Base-by-base conservation (phyloP, 768 basidiomycete genomes). In the Piloderma croceum region DNA sequence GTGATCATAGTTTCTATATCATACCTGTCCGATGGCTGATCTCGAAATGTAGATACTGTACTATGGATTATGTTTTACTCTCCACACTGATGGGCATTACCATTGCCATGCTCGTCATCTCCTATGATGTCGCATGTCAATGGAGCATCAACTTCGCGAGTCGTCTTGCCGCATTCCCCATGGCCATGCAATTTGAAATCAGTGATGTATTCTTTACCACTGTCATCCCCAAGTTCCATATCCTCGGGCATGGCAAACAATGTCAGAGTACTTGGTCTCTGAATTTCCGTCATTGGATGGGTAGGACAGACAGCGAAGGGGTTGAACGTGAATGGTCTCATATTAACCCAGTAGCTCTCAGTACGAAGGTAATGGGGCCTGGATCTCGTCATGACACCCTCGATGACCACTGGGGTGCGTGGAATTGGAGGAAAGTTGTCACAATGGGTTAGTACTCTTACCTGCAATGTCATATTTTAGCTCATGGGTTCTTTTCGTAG, bases 291-390 rank as follows among this genome's bases (percentile, higher is more conserved):
- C 41, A 15, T 5, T 53, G 58, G 10, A 50, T 54, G 11, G 64
- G 53, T 0, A 43, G 55, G 20, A 64, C 60, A 1, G 63, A 66
- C 42, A 65, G 66, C 2, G 65, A 68, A 34, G 60, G 50, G 0
- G 44, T 56, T 7, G 64, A 68, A 44, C 44, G 56, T 2, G 51
- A 50, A 0, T 68, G 62, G 63, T 47, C 60, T 0, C 23, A 50
- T 17, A 46, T 56, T 7, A 62, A 66, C 38, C 46, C 45, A 0
- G 21, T 55, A 0, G 54, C 63, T 9, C n/a, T 40, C 6, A 61
- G 61, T 25, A 64, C 62, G 1, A 45, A 49, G 20, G 63, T 63
- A 47, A 68, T 69, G 67, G 63, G 62, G 2, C 53, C 48, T 2
- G 59, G 57, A 13, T 47, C 49, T 7, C 39, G 45, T 4, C 41